phyloP scores from a whole-genome alignment of 306 rosid species.

The Clitoria ternatea region DNA sequence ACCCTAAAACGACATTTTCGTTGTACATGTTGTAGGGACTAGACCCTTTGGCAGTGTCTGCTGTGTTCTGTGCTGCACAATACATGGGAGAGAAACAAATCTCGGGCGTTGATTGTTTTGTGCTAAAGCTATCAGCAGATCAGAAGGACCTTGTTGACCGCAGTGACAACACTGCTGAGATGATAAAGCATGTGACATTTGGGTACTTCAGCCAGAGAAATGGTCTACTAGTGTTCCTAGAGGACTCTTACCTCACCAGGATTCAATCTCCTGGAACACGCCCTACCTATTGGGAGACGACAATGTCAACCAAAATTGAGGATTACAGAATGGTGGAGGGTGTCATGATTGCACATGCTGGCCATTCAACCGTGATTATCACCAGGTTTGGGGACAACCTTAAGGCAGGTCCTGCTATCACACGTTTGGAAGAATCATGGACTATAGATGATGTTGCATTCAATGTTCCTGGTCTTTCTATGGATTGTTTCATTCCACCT shows the following conservation, averaged over 20 bases:
- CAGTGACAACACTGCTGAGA: constrained; percentile 81
- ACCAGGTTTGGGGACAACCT: constrained; percentile 61
- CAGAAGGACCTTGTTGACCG: constrained; percentile 64
- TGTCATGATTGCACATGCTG: constrained; percentile 65
- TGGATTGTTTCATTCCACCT: constrained; percentile 81
- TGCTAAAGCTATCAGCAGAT: constrained; percentile 63
- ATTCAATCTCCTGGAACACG: constrained; percentile 78
- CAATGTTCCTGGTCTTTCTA: constrained; percentile 68
- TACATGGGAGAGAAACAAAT: constrained; percentile 72
- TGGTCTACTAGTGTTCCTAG: constrained; percentile 61
- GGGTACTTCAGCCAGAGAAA: constrained; percentile 80
- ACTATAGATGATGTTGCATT: constrained; percentile 76
- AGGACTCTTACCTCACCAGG: constrained; percentile 77
- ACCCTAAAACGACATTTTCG: background rate
- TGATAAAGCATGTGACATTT: constrained; percentile 69
- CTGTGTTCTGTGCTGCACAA: constrained; percentile 57
- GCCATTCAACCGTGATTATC: constrained; percentile 54
- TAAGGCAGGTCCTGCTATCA: constrained; percentile 53
- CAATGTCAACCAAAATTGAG: constrained; percentile 65
- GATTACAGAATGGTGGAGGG: constrained; percentile 70
- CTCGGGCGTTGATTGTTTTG: constrained; percentile 59
- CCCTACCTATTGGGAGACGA: constrained; percentile 79
- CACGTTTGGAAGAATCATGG: constrained; percentile 75
- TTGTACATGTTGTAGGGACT: constrained; percentile 55
- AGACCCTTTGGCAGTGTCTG: constrained; percentile 75